Evolutionary conservation across 179 eudicot species (phyloP), one percentile per base, ranked within the genome.

Genomic region (Spinacia oleracea): DNA sequence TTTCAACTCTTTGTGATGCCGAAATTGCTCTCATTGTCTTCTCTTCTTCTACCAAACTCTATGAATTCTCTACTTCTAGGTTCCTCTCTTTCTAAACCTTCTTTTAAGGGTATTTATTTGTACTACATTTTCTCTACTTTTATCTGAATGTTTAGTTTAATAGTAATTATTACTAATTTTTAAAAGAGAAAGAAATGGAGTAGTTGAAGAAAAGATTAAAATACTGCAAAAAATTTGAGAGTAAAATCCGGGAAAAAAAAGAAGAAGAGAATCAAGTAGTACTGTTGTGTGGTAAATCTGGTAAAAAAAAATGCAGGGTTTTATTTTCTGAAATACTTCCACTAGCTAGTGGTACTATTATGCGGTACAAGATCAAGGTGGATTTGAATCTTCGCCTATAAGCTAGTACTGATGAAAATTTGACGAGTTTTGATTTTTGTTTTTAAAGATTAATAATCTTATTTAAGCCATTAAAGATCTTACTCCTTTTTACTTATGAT

Each of bases 1-100:
- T 83, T 23, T 72, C 85, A 21, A 79, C 80, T 71, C 85, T 83
- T 35, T 83, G 85, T 72, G 85, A 83, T 83, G 83, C 83, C 56
- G 75, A 80, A 9, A 72, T 83, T 66, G 85, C 65, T 58, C 50
- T 83, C 45, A 64, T 80, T 83, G 78, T 83, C n/a, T 79, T 79
- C 32, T 83, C 85, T 59, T 83, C 85, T 59, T 79, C 85, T 58
- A 27, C 63, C n/a, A 83, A 66, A 80, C 78, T 79, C 72, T 80
- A 83, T 66, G 80, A 76, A 27, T 83, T 79, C 78, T 83, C 80
- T 31, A 53, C 78, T 9, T 71, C 85, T 48, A 83, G 85, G 85
- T 83, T 27, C 56, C 25, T 74, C 43, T 50, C 62, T 58, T 45
- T 53, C 15, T 34, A n/a, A 25, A 3, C 9, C 11, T 75, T 45